phyloP scores from a whole-genome alignment of 176 grass and related monocot species.

The Eragrostis curvula region DNA sequence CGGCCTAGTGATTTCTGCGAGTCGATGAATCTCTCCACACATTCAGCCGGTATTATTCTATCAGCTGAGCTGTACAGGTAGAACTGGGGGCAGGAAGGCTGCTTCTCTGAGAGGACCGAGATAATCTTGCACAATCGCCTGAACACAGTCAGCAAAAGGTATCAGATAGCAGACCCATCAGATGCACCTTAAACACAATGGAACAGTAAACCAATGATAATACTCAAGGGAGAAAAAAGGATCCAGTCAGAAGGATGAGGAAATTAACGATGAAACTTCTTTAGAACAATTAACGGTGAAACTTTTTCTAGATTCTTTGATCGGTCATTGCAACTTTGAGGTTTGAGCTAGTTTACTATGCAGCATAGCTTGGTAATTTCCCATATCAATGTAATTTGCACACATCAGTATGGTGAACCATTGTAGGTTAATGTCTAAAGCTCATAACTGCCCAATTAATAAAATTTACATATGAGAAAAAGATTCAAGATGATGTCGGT shows the following conservation, averaged over 20 bases:
- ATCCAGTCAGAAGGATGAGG: background rate
- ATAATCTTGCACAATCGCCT: conserved; percentile 75
- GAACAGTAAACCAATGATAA: background rate
- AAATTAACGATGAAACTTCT: background rate
- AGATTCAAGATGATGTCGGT: background rate
- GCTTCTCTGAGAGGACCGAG: conserved; percentile 64
- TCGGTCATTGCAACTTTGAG: background rate
- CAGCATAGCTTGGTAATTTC: background rate
- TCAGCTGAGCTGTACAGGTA: conserved; percentile 95
- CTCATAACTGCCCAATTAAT: background rate
- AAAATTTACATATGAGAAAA: background rate
- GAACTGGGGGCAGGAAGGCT: conserved; percentile 86
- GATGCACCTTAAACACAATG: background rate
- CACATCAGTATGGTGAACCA: background rate
- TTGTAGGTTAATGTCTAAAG: background rate
- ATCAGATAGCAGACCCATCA: background rate
- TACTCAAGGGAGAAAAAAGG: background rate
- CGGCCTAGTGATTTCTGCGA: conserved; percentile 65
- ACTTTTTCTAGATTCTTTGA: background rate
- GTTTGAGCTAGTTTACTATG: background rate
- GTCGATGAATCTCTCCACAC: conserved; percentile 74
- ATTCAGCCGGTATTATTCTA: conserved; percentile 65
- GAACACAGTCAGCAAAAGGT: conserved; percentile 30
- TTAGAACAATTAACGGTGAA: background rate
- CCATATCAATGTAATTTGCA: background rate